Conservation (phyloP, 768 basidiomycete genomes). For the Lentinula sp. region DNA sequence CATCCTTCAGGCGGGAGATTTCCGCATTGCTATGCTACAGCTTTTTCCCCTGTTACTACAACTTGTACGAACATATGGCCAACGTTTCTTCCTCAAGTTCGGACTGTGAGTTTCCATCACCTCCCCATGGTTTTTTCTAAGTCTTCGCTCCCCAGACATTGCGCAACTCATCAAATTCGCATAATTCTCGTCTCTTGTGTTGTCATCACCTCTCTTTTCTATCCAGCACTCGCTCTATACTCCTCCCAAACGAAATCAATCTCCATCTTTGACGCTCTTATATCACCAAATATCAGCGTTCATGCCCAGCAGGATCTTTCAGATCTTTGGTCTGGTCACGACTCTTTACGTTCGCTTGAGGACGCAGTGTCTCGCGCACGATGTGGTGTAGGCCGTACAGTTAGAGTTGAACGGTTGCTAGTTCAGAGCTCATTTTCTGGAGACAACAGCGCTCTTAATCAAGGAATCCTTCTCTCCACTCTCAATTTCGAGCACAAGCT, state of each 20-base stretch:
- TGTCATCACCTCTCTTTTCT: slow-evolving; percentile 85
- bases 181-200: slow-evolving; percentile 83
- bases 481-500: slow-evolving; percentile 61
- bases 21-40: slow-evolving; percentile 8
- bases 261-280: slow-evolving; percentile 61
- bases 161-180: slow-evolving; percentile 85
- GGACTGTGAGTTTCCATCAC: slow-evolving; percentile 57
- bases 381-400: slow-evolving; percentile 61
- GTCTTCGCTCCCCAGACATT: slow-evolving; percentile 50
- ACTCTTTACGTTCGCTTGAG: slow-evolving; percentile 56
- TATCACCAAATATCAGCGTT: slow-evolving; percentile 47
- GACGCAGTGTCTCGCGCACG: slow-evolving; percentile 69
- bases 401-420: slow-evolving; percentile 75
- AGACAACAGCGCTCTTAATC: slow-evolving; percentile 51
- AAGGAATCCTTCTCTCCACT: slow-evolving; percentile 55
- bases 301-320: slow-evolving; percentile 58
- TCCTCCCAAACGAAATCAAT: slow-evolving; percentile 62
- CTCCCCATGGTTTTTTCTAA: slow-evolving; percentile 9
- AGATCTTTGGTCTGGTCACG: slow-evolving; percentile 65
- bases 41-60: slow-evolving; percentile 21
- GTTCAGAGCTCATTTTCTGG: slow-evolving; percentile 48
- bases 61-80: slow-evolving; percentile 34
- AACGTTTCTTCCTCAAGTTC: slow-evolving; percentile 62
- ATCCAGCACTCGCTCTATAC: slow-evolving; percentile 85
- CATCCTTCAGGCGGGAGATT: background rate